Percentiles rank a stretch among this genome's conserved stretches.
phyloP scores from a whole-genome alignment of 2,329 filamentous ascomycete genomes.

The Fusarium solani-melongenae region DNA sequence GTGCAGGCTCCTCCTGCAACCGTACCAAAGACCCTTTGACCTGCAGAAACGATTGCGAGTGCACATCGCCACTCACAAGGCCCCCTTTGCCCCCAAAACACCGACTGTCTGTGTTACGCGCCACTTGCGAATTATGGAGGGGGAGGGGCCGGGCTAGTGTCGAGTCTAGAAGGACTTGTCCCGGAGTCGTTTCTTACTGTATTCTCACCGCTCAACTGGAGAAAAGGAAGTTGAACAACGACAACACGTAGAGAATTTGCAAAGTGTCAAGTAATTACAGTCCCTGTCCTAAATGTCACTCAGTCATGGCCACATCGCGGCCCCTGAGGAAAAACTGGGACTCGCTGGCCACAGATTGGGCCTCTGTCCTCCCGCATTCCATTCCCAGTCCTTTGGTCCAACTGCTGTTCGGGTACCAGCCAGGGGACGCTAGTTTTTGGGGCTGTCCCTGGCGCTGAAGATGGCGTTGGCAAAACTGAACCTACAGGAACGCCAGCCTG shows the following conservation, averaged over 20 bases:
- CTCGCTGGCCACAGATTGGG: constrained; percentile 22
- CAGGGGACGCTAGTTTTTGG: constrained; percentile 21
- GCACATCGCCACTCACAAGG: constrained; percentile 15
- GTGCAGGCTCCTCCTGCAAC: background rate
- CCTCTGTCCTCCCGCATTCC: constrained; percentile 37
- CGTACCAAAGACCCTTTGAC: background rate
- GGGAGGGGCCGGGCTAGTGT: constrained; percentile 22
- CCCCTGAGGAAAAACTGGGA: constrained; percentile 32
- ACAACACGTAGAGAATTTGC: background rate
- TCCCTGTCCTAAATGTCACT: background rate
- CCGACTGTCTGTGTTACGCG: constrained; percentile 18
- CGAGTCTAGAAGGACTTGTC: background rate
- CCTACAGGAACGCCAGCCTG: constrained; percentile 15
- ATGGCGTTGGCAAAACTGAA: constrained; percentile 31
- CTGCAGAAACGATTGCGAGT: background rate
- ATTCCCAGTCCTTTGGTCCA: constrained; percentile 13
- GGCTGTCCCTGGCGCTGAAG: constrained; percentile 15
- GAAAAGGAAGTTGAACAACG: background rate
- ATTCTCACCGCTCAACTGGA: constrained; percentile 22
- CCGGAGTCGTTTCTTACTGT: background rate
- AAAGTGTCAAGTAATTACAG: background rate
- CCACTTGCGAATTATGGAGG: constrained; percentile 7
- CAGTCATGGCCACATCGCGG: constrained; percentile 17
- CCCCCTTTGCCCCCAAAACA: constrained; percentile 11
- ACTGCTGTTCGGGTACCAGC: constrained; percentile 4